Evolutionary conservation across 2,329 filamentous ascomycete genomes (phyloP), one percentile per base, ranked within the genome.

Genomic region (Neodidymelliopsis sp.): DNA sequence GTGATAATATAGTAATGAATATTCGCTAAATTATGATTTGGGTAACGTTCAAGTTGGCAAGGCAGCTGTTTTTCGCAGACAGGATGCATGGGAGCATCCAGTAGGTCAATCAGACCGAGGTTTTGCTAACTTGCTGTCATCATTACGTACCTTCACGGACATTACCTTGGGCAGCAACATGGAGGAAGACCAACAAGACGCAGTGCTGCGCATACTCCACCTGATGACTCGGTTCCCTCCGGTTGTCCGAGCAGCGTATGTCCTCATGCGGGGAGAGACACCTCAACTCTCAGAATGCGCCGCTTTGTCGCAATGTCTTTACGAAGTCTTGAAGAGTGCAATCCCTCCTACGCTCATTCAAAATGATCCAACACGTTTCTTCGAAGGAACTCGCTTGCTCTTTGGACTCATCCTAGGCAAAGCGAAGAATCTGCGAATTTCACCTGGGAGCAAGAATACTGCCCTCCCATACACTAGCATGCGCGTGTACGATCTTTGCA

Each of bases 351-450:
- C 54, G 4, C 53, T 72, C 8, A 58, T 74, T 22, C 55, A 60
- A 4, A 57, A 50, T 6, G 54, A 69, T 38, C 28, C 49, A 3
- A 27, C 51, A 18, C 61, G 72, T 11, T 40, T 67, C 5, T 66
- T 74, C 16, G 71, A 74, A 53, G 70, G 66, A 6, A 53, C 67
- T 24, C 62, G 70, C 6, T 54, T 74, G 4, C 55, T 75, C 15
- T 66, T 73, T 41, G 70, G 70, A n/a, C 64, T 72, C 27, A 53
- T 73, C 15, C 50, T 72, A 2, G 69, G 72, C 44, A 72, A 69
- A 48, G 67, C 63, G 18, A 64, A 61, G 27, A 52, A 63, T 16
- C 27, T 63, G 9, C 51, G 53, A n/a, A 38, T 58, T 4, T 38
- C 56, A 2, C 37, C 35, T 20, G 56, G 25, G n/a, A 38, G 43